Evolutionary conservation across 2,329 filamentous ascomycete species (phyloP), one percentile per base, ranked within the genome.

Genomic region (Verruconis gallopava): DNA sequence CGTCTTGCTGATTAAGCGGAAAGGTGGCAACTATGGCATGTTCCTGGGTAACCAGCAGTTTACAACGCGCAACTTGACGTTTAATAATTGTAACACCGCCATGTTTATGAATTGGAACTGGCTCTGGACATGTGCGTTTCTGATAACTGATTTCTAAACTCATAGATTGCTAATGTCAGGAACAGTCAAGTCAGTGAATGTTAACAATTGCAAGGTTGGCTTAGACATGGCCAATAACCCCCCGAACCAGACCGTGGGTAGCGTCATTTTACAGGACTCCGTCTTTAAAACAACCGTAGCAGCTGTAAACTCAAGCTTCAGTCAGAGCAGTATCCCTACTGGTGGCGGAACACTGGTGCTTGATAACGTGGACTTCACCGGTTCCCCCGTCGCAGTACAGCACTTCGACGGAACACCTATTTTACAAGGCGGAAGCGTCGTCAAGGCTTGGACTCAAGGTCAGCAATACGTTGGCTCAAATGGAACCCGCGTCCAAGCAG

Each of bases 351-450:
- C 83, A 12, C 72, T 95, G 36, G 72, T 94, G 50, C 61, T 96
- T 9, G 84, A 94, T 64, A 95, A 95, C 51, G 84, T 93, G 22
- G 85, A 95, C 63, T 85, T 95, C 49, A 67, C 68, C 37, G 78
- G 75, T 42, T 76, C 83, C 42, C 68, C 72, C 4, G 69, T 73
- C 18, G 85, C 84, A 21, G 73, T 96, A 42, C 67, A 75, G 41
- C 63, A 66, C 40, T 56, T 65, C 17, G 67, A 65, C 47, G 78
- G 75, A 36, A 66, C 71, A 34, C 67, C 67, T 2, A 66, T 94
- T 35, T 72, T 95, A 21, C 63, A 67, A 2, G 85, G 85, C 46
- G 81, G 81, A 52, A 66, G 71, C 37, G 73, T 77, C 48, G 70
- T 95, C 45, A 58, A 66, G 2, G 78, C 77, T 4, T 98, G 81